phyloP scores from a whole-genome alignment of 2,329 filamentous ascomycete species.

The Berkeleyomyces rouxiae region DNA sequence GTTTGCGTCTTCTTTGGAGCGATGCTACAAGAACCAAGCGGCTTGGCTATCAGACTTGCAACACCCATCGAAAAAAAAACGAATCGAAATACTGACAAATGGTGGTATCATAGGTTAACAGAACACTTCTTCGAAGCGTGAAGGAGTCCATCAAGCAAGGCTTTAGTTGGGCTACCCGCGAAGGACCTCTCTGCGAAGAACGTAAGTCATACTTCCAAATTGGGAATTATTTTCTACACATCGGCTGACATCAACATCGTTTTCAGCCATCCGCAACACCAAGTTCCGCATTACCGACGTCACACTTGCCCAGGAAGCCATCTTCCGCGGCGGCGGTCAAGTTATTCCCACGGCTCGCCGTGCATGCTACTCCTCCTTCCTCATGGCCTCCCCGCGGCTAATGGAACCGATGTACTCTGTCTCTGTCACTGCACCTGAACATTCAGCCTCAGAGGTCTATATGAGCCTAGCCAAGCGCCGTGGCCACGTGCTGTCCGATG shows the following conservation, averaged over 20 bases:
- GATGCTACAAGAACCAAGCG: neutral
- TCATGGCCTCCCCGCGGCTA: slow-evolving; percentile 88
- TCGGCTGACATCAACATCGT: neutral
- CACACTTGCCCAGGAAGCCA: slow-evolving; percentile 70
- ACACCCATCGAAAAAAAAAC: neutral
- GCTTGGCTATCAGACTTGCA: neutral
- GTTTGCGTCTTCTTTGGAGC: slow-evolving; percentile 18
- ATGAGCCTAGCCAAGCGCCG: slow-evolving; percentile 76
- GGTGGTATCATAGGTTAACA: slow-evolving; percentile 51
- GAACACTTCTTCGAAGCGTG: slow-evolving; percentile 71
- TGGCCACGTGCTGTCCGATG: slow-evolving; percentile 88
- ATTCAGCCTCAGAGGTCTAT: slow-evolving; percentile 77
- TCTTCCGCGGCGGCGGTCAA: slow-evolving; percentile 88
- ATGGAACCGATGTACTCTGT: slow-evolving; percentile 95
- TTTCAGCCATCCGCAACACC: slow-evolving; percentile 77
- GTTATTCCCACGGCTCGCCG: slow-evolving; percentile 90
- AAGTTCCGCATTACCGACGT: slow-evolving; percentile 95
- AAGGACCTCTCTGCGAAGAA: slow-evolving; percentile 95
- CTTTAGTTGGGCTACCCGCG: slow-evolving; percentile 89
- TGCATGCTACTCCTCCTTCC: slow-evolving; percentile 87
- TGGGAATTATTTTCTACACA: neutral
- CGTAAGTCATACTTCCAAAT: slow-evolving; percentile 39
- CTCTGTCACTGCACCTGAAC: slow-evolving; percentile 81
- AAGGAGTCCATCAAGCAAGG: slow-evolving; percentile 89
- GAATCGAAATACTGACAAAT: slow-evolving; percentile 14